Percentiles rank a stretch among this genome's conserved stretches.
These are phyloP conservation scores for Juncus inflexus DNA, from an alignment of 176 grass and related monocot genomes.

Conservation along the genomic window DNA sequence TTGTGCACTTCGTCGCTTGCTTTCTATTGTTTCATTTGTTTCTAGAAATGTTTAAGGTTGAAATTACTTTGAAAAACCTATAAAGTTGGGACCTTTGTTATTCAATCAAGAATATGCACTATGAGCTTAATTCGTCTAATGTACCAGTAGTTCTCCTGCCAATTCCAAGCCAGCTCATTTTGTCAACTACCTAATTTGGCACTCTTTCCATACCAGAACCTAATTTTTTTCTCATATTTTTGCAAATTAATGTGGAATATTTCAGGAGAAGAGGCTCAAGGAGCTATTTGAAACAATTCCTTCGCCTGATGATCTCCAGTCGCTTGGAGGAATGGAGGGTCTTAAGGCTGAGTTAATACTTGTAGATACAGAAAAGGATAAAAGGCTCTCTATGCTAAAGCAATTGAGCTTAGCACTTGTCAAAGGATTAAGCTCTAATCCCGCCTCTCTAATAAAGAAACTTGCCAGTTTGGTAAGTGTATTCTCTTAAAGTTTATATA, in stretches of 20 bases:
- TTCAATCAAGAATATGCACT: too few relatives aligned
- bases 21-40: too few relatives aligned
- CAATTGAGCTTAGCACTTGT: conserved; percentile 77
- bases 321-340: conserved; percentile 80
- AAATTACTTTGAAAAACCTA: too few relatives aligned
- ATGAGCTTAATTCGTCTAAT: too few relatives aligned
- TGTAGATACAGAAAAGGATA: conserved; percentile 86
- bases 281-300: conserved; percentile 77
- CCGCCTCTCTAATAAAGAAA: conserved; percentile 73
- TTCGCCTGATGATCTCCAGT: conserved; percentile 74
- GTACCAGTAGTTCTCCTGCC: too few relatives aligned
- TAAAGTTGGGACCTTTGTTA: too few relatives aligned
- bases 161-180: neutral
- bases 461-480: conserved; percentile 85
- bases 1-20: neutral
- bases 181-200: neutral
- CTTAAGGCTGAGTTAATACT: conserved; percentile 87
- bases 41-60: too few relatives aligned
- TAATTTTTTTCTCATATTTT: conserved; percentile 27
- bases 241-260: conserved; percentile 29
- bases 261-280: conserved; percentile 90
- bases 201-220: neutral
- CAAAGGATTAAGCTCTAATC: conserved; percentile 81
- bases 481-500: neutral
- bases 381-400: conserved; percentile 81